These are phyloP conservation scores for Akanthomyces muscarius DNA, from an alignment of 2,329 filamentous ascomycete genomes.

Conservation along the genomic window DNA sequence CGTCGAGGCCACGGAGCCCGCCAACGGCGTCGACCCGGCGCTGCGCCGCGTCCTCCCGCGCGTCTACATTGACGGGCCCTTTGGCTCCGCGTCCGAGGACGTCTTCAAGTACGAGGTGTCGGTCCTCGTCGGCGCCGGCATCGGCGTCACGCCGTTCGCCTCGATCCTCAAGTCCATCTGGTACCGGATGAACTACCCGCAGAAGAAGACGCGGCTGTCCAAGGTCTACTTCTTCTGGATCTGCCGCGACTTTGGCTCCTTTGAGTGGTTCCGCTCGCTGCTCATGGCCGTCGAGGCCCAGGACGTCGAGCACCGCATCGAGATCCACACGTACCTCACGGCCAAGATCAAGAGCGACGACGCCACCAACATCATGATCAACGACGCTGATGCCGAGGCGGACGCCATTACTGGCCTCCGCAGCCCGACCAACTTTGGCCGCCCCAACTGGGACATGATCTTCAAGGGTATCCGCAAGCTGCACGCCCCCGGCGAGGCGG, in stretches of 20 bases:
- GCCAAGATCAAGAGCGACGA: constrained; percentile 83
- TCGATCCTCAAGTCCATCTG: constrained; percentile 88
- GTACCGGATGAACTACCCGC: constrained; percentile 88
- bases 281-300: constrained; percentile 82
- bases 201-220: constrained; percentile 70
- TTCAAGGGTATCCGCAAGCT: constrained; percentile 80
- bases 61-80: constrained; percentile 80
- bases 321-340: constrained; percentile 85
- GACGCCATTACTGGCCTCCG: constrained; percentile 80
- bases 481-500: constrained; percentile 66
- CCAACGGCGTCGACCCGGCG: constrained; percentile 59
- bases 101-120: constrained; percentile 86
- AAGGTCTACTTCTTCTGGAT: constrained; percentile 96
- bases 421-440: constrained; percentile 79
- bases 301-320: constrained; percentile 77
- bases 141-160: constrained; percentile 82
- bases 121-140: constrained; percentile 75
- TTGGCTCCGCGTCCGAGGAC: constrained; percentile 81
- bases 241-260: constrained; percentile 80
- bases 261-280: constrained; percentile 85
- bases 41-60: constrained; percentile 71
- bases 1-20: constrained; percentile 52
- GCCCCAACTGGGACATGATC: constrained; percentile 88
- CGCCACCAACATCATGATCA: constrained; percentile 90
- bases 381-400: constrained; percentile 78